Conservation (phyloP, 192 early-diverging fungal genomes). For the Funneliformis geosporum region DNA sequence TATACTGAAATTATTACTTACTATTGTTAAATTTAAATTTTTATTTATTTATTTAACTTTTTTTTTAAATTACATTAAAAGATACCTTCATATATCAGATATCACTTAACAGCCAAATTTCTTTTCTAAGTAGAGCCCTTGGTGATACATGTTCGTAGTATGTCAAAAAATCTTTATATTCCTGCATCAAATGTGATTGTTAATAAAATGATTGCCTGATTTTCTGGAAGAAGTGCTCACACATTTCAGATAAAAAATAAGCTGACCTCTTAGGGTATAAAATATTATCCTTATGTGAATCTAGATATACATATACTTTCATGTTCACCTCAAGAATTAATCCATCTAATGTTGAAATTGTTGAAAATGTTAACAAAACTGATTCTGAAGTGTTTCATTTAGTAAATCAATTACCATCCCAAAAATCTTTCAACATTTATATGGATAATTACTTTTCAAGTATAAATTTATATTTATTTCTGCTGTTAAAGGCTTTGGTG, state of each 20-base stretch:
- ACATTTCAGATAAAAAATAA: constrained; percentile 34
- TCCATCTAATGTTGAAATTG: constrained; percentile 2
- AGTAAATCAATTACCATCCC: constrained; percentile 6
- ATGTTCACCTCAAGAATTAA: constrained; percentile 16
- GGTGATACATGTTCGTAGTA: constrained; percentile 1
- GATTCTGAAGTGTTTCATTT: constrained; percentile 27
- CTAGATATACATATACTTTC: constrained; percentile 28
- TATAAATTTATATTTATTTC: constrained; percentile 29
- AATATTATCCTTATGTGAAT: constrained; percentile 35
- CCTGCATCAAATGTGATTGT: constrained; percentile 29
- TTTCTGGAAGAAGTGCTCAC: constrained; percentile 34
- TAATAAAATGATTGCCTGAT: constrained; percentile 40
- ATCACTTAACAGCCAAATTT: neutral
- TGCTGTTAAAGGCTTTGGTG: constrained; percentile 18
- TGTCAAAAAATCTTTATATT: constrained; percentile 33
- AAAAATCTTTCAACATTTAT: constrained; percentile 28
- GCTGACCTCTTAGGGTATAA: constrained; percentile 37
- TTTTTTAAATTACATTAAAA: constrained; percentile 6
- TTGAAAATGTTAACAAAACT: constrained; percentile 16
- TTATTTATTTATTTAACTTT: neutral
- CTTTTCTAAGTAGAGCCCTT: constrained; percentile 33
- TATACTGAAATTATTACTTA: neutral
- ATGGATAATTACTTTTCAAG: constrained; percentile 43
- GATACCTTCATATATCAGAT: constrained; percentile 32
- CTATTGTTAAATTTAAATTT: neutral